Evolutionary conservation across 768 basidiomycete genomes (phyloP).

Genomic region (Tricholoma terreum): DNA sequence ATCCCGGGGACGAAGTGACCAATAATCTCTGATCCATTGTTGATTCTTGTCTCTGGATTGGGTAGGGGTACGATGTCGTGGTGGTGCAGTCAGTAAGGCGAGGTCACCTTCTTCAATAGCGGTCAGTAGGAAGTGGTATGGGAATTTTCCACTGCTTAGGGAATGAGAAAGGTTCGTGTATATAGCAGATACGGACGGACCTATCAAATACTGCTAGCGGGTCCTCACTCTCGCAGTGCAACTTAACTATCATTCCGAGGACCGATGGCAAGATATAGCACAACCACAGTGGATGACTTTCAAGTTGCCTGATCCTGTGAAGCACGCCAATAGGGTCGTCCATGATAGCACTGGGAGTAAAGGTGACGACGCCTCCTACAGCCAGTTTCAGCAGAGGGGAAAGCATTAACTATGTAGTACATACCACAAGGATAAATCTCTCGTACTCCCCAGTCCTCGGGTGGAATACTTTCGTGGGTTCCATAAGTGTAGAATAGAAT

Average conservation of each 20-base stretch:
- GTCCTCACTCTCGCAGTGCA: slow-evolving; percentile 36
- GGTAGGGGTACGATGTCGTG: slow-evolving; percentile 25
- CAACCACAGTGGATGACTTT: slow-evolving; percentile 64
- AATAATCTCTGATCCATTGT: slow-evolving; percentile 40
- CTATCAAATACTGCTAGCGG: slow-evolving; percentile 38
- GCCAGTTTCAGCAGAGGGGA: not conserved
- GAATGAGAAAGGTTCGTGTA: not conserved
- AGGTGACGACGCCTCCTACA: slow-evolving; percentile 71
- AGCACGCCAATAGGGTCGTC: slow-evolving; percentile 49
- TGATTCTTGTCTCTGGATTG: slow-evolving; percentile 15
- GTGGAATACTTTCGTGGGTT: slow-evolving; percentile 51
- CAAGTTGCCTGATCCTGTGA: slow-evolving; percentile 47
- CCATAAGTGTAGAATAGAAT: slow-evolving; percentile 69
- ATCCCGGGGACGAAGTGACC: slow-evolving; percentile 27
- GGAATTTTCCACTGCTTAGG: slow-evolving; percentile 37
- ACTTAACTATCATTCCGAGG: slow-evolving; percentile 51
- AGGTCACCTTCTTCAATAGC: slow-evolving; percentile 57
- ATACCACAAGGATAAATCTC: slow-evolving; percentile 69
- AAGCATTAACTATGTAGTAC: slow-evolving; percentile 12
- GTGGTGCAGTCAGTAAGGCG: slow-evolving; percentile 51
- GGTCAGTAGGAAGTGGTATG: slow-evolving; percentile 38
- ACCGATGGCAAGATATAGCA: slow-evolving; percentile 66
- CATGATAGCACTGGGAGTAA: slow-evolving; percentile 58
- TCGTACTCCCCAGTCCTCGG: slow-evolving; percentile 54
- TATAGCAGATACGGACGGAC: slow-evolving; percentile 31